Conservation (phyloP, 345 rosid species). For the Odontarrhena argentea region DNA sequence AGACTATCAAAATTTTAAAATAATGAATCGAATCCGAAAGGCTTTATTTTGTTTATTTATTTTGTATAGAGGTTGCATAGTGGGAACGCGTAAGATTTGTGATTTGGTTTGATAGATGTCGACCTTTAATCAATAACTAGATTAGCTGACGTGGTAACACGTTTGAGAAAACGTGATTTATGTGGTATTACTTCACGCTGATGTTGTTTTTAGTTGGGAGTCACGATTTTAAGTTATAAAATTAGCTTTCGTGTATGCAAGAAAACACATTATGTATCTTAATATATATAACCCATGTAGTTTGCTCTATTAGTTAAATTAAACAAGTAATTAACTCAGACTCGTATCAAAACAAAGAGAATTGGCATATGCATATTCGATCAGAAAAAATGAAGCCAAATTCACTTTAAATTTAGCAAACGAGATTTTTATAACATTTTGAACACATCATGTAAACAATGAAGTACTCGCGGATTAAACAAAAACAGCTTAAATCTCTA, state of each 20-base stretch:
- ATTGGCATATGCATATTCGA: too few relatives aligned
- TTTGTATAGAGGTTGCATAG: neutral
- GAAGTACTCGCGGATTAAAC: too few relatives aligned
- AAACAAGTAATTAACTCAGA: too few relatives aligned
- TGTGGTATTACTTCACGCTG: neutral
- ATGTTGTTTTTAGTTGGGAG: neutral
- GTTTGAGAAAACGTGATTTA: conserved; percentile 11
- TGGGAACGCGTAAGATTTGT: neutral
- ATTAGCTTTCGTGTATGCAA: neutral
- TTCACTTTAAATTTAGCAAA: too few relatives aligned
- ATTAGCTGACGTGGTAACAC: conserved; percentile 28
- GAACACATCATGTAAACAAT: too few relatives aligned
- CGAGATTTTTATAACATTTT: too few relatives aligned
- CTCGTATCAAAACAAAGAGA: too few relatives aligned
- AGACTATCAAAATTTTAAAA: neutral
- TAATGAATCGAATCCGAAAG: neutral
- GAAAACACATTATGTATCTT: too few relatives aligned
- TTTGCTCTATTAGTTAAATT: too few relatives aligned
- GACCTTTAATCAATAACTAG: neutral
- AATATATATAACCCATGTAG: too few relatives aligned
- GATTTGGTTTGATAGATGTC: neutral
- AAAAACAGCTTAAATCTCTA: too few relatives aligned
- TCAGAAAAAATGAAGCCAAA: too few relatives aligned
- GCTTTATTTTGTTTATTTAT: neutral
- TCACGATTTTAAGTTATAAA: neutral